phyloP scores from a whole-genome alignment of 1,284 basidiomycete genomes.

The Volvariella volvacea region DNA sequence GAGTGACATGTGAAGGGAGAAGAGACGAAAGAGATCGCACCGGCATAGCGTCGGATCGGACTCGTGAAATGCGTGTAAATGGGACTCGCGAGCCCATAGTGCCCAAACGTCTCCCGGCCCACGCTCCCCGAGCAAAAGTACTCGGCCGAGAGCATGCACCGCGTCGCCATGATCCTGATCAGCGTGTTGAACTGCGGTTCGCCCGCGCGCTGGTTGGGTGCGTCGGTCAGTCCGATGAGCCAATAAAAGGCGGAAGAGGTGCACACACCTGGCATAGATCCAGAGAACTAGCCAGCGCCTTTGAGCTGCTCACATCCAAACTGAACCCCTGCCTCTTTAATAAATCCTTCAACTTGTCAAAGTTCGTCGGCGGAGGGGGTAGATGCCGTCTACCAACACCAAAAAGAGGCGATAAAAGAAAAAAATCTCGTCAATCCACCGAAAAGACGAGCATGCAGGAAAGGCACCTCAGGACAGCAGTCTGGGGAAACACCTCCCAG shows the following conservation, averaged over 20 bases:
- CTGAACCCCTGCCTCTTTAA: slow-evolving; percentile 79
- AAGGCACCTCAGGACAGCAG: slow-evolving; percentile 79
- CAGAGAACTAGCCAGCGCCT: slow-evolving; percentile 84
- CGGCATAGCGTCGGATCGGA: slow-evolving; percentile 90
- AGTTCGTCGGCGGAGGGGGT: slow-evolving; percentile 90
- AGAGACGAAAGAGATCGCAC: slow-evolving; percentile 44
- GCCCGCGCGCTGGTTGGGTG: slow-evolving; percentile 52
- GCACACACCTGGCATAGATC: slow-evolving; percentile 79
- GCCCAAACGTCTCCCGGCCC: slow-evolving; percentile 86
- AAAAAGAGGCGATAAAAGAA: too few relatives aligned
- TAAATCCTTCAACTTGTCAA: slow-evolving; percentile 94
- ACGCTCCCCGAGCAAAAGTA: slow-evolving; percentile 98
- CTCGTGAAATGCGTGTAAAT: slow-evolving; percentile 99
- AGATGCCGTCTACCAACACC: slow-evolving; percentile 76
- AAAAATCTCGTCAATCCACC: too few relatives aligned
- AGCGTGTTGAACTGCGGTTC: slow-evolving; percentile 94
- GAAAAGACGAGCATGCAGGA: too few relatives aligned
- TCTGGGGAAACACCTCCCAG: slow-evolving; percentile 93
- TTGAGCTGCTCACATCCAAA: slow-evolving; percentile 91
- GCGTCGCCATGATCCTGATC: slow-evolving; percentile 97
- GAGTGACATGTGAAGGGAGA: slow-evolving; percentile 16
- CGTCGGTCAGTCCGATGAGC: neutral
- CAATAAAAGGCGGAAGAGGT: slow-evolving; percentile 1
- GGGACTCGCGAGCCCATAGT: slow-evolving; percentile 93
- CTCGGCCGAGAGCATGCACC: slow-evolving; percentile 98